A percentile compares a stretch with the other conserved stretches of the same genome.
Conservation (phyloP, 208 protist genomes). For the Wallacemonas rigidus region DNA sequence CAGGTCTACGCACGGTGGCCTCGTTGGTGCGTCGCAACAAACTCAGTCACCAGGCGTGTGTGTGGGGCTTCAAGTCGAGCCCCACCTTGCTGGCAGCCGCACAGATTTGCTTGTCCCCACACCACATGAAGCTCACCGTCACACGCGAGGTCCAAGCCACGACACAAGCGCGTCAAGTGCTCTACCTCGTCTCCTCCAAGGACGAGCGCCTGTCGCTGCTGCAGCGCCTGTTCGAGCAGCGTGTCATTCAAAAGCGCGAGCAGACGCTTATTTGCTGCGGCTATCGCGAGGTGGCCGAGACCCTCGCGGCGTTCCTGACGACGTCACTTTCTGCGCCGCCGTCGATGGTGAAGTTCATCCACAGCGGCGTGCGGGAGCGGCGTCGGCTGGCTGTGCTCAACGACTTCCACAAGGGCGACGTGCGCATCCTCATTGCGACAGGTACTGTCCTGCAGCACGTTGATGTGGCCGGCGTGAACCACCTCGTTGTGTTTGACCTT, state of each 20-base stretch:
- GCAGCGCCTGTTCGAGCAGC: conserved; percentile 65
- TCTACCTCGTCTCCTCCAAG: conserved; percentile 52
- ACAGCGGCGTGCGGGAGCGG: conserved; percentile 88
- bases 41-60: conserved; percentile 85
- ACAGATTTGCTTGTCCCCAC: conserved; percentile 67
- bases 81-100: conserved; percentile 66
- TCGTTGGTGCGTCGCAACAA: conserved; percentile 85
- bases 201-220: conserved; percentile 51
- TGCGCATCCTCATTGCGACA: conserved; percentile 95
- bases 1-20: conserved; percentile 61
- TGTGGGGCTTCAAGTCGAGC: conserved; percentile 90
- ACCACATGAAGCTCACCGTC: conserved; percentile 71
- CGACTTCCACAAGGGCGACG: conserved; percentile 75
- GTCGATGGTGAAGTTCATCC: conserved; percentile 80
- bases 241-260: conserved; percentile 64
- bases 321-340: conserved; percentile 50
- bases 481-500: conserved; percentile 97
- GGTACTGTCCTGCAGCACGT: conserved; percentile 95
- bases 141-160: conserved; percentile 58
- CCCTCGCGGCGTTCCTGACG: conserved; percentile 47
- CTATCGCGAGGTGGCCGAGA: conserved; percentile 62
- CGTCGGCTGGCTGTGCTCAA: conserved; percentile 68
- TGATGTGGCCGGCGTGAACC: conserved; percentile 93
- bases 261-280: conserved; percentile 83
- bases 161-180: conserved; percentile 53